A percentile compares a stretch with the other conserved stretches of the same genome.
Evolutionary conservation across 176 grass and related monocot genomes (phyloP).

Genomic region (Poa pratensis): DNA sequence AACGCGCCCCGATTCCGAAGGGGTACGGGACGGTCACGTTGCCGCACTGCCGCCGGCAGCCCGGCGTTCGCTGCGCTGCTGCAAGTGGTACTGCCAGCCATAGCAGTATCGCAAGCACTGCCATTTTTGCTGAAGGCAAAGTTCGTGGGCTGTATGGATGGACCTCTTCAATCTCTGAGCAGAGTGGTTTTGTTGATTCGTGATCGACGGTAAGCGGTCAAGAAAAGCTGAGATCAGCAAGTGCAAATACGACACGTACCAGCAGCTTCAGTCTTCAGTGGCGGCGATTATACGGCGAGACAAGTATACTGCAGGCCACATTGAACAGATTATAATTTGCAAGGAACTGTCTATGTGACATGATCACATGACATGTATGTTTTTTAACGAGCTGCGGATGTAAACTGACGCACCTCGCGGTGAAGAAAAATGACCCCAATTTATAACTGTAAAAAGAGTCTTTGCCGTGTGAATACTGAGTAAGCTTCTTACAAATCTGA

Average conservation of each 20-base stretch:
- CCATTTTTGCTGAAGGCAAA: conserved; percentile 4
- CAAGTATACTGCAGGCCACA: not conserved
- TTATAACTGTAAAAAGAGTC: too few relatives aligned
- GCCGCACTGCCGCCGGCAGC: conserved; percentile 58
- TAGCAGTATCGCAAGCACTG: not conserved
- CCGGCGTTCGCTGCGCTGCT: conserved; percentile 29
- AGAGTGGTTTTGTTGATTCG: not conserved
- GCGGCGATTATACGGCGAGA: conserved; percentile 2
- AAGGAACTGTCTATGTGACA: too few relatives aligned
- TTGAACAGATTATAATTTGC: too few relatives aligned
- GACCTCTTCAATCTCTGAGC: not conserved
- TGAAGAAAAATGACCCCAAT: too few relatives aligned
- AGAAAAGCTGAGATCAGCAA: not conserved
- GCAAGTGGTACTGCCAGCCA: not conserved
- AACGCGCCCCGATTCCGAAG: conserved; percentile 52
- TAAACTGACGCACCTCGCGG: too few relatives aligned
- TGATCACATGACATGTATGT: too few relatives aligned
- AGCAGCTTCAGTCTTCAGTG: conserved; percentile 1
- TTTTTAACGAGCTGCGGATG: too few relatives aligned
- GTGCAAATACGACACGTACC: conserved; percentile 1
- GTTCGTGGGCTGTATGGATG: not conserved
- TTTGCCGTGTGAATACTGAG: too few relatives aligned
- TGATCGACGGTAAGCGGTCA: not conserved
- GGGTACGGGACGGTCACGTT: conserved; percentile 66
- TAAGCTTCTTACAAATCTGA: too few relatives aligned